Percentiles rank a stretch among this genome's conserved stretches.
Evolutionary conservation across 1,139 yeast genomes (phyloP).

Genomic region (Ogataea hybrid): DNA sequence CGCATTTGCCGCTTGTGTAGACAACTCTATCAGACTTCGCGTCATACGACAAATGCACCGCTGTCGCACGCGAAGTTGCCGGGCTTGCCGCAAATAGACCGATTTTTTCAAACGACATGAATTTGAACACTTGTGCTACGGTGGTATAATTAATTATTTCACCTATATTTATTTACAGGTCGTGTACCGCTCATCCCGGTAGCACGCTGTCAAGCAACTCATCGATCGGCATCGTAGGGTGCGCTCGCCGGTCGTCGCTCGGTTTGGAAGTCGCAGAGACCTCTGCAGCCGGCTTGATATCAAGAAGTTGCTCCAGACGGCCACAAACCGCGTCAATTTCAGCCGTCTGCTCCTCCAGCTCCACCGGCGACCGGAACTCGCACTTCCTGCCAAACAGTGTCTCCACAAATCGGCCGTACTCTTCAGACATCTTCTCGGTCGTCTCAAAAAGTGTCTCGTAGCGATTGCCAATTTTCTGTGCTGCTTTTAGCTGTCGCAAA

Average conservation of each 20-base stretch:
- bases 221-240: conserved; percentile 2
- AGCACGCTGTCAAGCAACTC: conserved; percentile 3
- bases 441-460: conserved; percentile 14
- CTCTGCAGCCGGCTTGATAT: neutral
- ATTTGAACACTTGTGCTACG: neutral
- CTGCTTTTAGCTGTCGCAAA: conserved; percentile 12
- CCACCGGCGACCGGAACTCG: neutral
- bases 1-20: conserved; percentile 79
- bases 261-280: neutral
- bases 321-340: neutral
- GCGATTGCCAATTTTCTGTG: conserved; percentile 1
- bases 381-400: neutral
- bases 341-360: no score
- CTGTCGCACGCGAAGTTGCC: conserved; percentile 63
- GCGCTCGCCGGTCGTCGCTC: neutral
- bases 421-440: conserved; percentile 7
- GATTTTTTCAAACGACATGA: conserved; percentile 19
- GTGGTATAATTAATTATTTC: neutral
- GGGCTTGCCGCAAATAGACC: conserved; percentile 77
- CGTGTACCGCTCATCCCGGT: conserved; percentile 4
- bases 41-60: conserved; percentile 76
- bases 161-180: conserved; percentile 1
- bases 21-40: conserved; percentile 65
- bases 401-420: neutral
- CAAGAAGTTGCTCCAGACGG: neutral